Evolutionary conservation across 2,329 filamentous ascomycete species (phyloP).

Genomic region (Fonsecaea multimorphosa): DNA sequence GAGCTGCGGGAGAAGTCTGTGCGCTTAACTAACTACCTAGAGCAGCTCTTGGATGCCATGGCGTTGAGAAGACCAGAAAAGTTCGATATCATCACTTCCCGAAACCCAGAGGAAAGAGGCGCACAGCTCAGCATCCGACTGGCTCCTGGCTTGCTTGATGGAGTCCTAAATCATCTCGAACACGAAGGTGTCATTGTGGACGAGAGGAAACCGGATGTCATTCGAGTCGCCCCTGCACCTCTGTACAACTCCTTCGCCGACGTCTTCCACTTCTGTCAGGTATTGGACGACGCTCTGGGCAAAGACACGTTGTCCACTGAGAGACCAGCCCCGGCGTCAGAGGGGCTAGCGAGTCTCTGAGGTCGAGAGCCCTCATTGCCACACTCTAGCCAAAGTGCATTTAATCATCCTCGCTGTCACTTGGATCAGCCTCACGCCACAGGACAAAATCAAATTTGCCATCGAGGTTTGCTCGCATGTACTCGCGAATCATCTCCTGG

Average conservation of each 20-base stretch:
- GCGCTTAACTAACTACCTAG: slow-evolving; percentile 76
- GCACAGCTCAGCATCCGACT: slow-evolving; percentile 80
- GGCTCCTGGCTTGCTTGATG: slow-evolving; percentile 71
- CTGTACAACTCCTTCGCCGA: slow-evolving; percentile 83
- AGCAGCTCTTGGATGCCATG: slow-evolving; percentile 63
- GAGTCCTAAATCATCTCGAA: slow-evolving; percentile 67
- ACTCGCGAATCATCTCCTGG: slow-evolving; percentile 43
- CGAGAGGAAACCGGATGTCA: slow-evolving; percentile 83
- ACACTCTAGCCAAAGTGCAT: not conserved
- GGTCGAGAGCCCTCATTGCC: not conserved
- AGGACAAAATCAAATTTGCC: slow-evolving; percentile 40
- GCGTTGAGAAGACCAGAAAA: slow-evolving; percentile 42
- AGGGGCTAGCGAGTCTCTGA: slow-evolving; percentile 1
- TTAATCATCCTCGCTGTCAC: slow-evolving; percentile 39
- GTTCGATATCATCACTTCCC: slow-evolving; percentile 72
- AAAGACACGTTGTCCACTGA: slow-evolving; percentile 15
- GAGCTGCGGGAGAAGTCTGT: slow-evolving; percentile 74
- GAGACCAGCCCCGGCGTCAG: not conserved
- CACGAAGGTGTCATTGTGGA: slow-evolving; percentile 76
- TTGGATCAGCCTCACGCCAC: slow-evolving; percentile 37
- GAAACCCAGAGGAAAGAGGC: slow-evolving; percentile 70
- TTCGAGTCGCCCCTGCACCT: slow-evolving; percentile 81
- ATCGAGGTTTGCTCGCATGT: slow-evolving; percentile 34
- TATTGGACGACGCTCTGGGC: slow-evolving; percentile 29
- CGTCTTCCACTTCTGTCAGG: slow-evolving; percentile 62